phyloP scores from a whole-genome alignment of 1,139 yeast species.

The Geotrichum klebahnii region DNA sequence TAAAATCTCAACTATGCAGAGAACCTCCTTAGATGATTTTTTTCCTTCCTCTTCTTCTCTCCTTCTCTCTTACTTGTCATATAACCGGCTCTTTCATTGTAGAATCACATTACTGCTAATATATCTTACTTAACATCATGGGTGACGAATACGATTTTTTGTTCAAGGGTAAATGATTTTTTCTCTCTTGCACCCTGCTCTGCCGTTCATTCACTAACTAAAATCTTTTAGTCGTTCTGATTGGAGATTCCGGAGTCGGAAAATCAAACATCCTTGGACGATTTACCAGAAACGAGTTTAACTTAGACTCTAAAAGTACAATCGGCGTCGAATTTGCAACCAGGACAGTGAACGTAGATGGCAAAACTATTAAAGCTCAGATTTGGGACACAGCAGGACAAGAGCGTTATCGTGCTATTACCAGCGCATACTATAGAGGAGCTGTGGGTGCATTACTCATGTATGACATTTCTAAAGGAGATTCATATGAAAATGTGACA shows the following conservation, averaged over 20 bases:
- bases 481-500: constrained; percentile 85
- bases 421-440: constrained; percentile 95
- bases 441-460: constrained; percentile 96
- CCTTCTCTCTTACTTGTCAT: too few species aligned
- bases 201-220: background rate
- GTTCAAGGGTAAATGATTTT: constrained; percentile 57
- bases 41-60: too few species aligned
- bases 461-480: constrained; percentile 91
- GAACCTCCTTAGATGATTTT: too few species aligned
- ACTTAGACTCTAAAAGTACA: constrained; percentile 87
- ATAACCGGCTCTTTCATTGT: too few species aligned
- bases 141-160: constrained; percentile 86
- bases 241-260: constrained; percentile 98
- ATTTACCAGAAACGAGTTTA: constrained; percentile 92
- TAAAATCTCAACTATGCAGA: too few species aligned
- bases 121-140: too few species aligned
- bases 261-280: constrained; percentile 90
- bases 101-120: too few species aligned
- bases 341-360: constrained; percentile 89
- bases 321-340: constrained; percentile 99
- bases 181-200: constrained; percentile 29
- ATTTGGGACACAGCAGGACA: constrained; percentile 99
- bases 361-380: constrained; percentile 93
- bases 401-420: constrained; percentile 95
- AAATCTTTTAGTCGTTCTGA: constrained; percentile 59